Conservation (phyloP, 176 grass and related monocot species). For the Oryza nivara region DNA sequence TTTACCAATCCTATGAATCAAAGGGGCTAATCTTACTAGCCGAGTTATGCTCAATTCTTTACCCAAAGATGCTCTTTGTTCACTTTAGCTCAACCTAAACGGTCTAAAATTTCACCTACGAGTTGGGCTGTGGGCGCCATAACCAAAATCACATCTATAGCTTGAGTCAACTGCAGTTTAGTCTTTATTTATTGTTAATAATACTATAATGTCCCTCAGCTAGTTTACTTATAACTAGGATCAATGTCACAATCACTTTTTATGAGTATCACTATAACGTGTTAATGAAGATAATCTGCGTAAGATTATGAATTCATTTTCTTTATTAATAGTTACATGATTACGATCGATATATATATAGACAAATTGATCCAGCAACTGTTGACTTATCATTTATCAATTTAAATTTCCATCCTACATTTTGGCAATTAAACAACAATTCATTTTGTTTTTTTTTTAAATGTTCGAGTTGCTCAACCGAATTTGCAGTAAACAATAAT, state of each 20-base stretch:
- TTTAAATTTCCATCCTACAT: neutral
- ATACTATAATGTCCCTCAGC: neutral
- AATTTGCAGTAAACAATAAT: neutral
- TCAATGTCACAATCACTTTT: neutral
- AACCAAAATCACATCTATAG: neutral
- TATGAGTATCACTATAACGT: neutral
- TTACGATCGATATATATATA: neutral
- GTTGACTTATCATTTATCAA: neutral
- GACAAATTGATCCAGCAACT: neutral
- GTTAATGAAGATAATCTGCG: neutral
- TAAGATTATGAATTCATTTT: neutral
- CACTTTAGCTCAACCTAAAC: no score
- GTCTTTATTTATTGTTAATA: neutral
- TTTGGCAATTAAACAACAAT: neutral
- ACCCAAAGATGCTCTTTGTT: no score
- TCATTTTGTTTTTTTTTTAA: neutral
- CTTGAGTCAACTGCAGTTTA: neutral
- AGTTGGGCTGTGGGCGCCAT: no score
- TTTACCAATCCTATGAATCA: no score
- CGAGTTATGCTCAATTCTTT: no score
- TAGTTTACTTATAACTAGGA: neutral
- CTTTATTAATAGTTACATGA: neutral
- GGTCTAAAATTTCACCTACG: no score
- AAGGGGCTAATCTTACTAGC: no score
- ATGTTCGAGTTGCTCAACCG: neutral